phyloP scores from a whole-genome alignment of 2,329 filamentous ascomycete species.

The Fusarium foetens region DNA sequence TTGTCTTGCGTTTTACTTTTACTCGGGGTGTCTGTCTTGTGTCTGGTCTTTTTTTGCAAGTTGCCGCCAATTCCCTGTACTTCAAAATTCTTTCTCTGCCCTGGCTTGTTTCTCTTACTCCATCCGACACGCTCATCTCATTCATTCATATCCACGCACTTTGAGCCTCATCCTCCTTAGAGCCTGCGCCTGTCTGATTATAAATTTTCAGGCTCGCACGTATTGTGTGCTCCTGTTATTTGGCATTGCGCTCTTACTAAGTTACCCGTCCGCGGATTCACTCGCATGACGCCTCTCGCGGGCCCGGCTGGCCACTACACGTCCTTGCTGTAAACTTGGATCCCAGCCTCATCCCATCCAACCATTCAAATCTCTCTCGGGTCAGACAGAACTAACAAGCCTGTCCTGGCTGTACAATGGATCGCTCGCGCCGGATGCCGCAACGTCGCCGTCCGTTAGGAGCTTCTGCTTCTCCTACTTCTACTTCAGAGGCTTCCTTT shows the following conservation, averaged over 20 bases:
- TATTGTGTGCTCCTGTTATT: conserved; percentile 23
- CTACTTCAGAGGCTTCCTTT: conserved; percentile 47
- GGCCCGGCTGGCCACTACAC: conserved; percentile 46
- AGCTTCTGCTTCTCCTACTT: conserved; percentile 50
- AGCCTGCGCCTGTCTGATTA: conserved; percentile 13
- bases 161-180: conserved; percentile 33
- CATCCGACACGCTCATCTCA: conserved; percentile 46
- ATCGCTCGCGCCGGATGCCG: conserved; percentile 52
- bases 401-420: conserved; percentile 49
- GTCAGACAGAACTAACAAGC: conserved; percentile 17
- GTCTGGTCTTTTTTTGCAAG: conserved; percentile 31
- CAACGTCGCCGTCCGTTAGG: conserved; percentile 48
- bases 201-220: conserved; percentile 8
- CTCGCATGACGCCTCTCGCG: conserved; percentile 43
- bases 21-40: conserved; percentile 4
- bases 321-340: conserved; percentile 42
- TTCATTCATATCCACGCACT: conserved; percentile 39
- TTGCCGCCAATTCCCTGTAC: conserved; percentile 42
- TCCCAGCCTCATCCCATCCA: conserved; percentile 38
- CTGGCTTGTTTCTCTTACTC: conserved; percentile 45
- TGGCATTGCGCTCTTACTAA: conserved; percentile 26
- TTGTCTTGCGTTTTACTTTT: conserved; percentile 26
- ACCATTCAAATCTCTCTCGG: background rate
- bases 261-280: conserved; percentile 34
- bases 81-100: conserved; percentile 48